Conservation (phyloP, 768 basidiomycete genomes). For the Lepiota venenata region DNA sequence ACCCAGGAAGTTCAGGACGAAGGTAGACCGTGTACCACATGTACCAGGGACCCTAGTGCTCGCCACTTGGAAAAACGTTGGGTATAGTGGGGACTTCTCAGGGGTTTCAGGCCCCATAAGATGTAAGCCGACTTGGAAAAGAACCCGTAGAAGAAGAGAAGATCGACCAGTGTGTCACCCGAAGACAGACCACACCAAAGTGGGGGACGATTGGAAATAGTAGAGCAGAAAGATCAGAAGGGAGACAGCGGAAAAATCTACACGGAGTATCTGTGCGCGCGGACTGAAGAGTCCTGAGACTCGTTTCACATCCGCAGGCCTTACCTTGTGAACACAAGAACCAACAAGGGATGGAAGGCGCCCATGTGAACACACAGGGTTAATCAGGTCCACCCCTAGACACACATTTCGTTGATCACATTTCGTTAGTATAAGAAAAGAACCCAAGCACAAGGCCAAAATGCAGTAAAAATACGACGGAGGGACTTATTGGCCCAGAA, state of each 20-base stretch:
- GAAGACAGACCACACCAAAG: not conserved
- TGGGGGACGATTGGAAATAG: not conserved
- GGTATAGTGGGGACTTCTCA: not conserved
- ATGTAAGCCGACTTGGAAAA: not conserved
- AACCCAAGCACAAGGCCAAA: constrained; percentile 1
- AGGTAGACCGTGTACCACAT: not conserved
- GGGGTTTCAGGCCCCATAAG: not conserved
- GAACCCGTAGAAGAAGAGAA: not conserved
- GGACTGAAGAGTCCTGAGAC: constrained; percentile 19
- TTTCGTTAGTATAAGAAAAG: not conserved
- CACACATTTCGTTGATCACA: constrained; percentile 4
- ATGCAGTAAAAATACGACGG: constrained; percentile 11
- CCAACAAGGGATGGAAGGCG: constrained; percentile 5
- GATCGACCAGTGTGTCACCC: not conserved
- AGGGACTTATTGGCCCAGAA: constrained; percentile 35
- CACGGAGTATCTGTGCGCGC: constrained; percentile 36
- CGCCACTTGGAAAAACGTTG: not conserved
- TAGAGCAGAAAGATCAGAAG: constrained; percentile 39
- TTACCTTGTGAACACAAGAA: constrained; percentile 17
- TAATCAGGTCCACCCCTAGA: not conserved
- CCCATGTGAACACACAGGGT: constrained; percentile 8
- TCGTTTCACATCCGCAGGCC: constrained; percentile 25
- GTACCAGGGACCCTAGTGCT: not conserved
- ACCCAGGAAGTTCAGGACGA: not conserved
- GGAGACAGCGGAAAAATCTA: constrained; percentile 68